These are phyloP conservation scores for Xylaria digitata DNA, from an alignment of 2,329 filamentous ascomycete genomes.

Conservation along the genomic window DNA sequence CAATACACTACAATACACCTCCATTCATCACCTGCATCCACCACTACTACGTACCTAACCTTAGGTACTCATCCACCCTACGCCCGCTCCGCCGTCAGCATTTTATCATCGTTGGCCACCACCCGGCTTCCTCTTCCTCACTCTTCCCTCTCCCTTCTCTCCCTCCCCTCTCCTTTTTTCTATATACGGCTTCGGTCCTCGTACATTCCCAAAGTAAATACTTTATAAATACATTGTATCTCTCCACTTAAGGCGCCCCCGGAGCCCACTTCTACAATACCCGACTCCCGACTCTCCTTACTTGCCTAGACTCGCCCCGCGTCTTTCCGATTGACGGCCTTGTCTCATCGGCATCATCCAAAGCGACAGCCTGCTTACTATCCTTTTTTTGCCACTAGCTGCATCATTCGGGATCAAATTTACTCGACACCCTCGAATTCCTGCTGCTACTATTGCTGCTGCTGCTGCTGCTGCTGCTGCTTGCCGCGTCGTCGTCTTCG, in stretches of 20 bases:
- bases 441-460: neutral
- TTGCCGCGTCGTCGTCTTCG: neutral
- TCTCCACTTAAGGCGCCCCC: neutral
- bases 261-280: neutral
- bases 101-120: slow-evolving; percentile 8
- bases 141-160: neutral
- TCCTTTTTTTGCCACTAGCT: slow-evolving; percentile 10
- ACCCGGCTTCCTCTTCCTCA: neutral
- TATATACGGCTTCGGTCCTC: neutral
- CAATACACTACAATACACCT: neutral
- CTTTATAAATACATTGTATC: neutral
- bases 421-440: neutral
- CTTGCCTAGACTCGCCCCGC: neutral
- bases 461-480: neutral
- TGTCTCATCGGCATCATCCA: neutral
- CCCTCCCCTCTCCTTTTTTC: neutral
- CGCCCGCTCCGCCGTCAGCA: slow-evolving; percentile 10
- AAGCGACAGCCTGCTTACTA: slow-evolving; percentile 7
- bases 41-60: no score
- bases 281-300: neutral
- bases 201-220: neutral
- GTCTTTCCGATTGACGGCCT: slow-evolving; percentile 10
- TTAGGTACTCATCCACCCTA: neutral
- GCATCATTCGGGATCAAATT: neutral
- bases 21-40: neutral